Base-by-base conservation (phyloP, 2,329 filamentous ascomycete genomes). In the Thielaviopsis ethacetica region DNA sequence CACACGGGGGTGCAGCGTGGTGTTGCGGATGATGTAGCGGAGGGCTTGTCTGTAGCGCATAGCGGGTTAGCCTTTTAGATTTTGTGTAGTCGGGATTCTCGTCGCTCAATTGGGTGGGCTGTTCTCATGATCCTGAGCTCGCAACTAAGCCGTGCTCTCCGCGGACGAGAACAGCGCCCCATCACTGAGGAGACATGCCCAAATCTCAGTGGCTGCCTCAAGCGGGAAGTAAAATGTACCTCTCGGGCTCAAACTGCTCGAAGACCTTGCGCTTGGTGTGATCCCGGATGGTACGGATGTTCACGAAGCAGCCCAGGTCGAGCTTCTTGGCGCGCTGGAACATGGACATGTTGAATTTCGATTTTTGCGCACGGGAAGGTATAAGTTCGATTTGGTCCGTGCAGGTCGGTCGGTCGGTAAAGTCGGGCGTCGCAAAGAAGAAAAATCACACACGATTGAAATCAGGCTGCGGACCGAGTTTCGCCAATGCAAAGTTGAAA, bases 181-280 rank as follows among this genome's bases (percentile, higher is more conserved):
- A 10, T 4, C 5, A 27, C 10, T 17, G 10, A 53, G 34, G 17
- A 19, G 2, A 53, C 15, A 19, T 10, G 17, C 24, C 5, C 15
- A 38, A 47, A 21, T 22, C 24, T n/a, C 12, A 12, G 13, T 34
- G 10, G 2, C 3, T 10, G 10, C 2, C 30, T 34, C 6, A 2
- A 34, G 17, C 5, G 30, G 5, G 5, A 52, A 52, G 12, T 9
- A 47, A 17, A 24, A 47, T 64, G 63, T 76, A 94, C 91, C 91
- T 85, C 74, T 96, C 86, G 4, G 90, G 82, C 75, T 98, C 93
- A 68, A 85, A 76, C 69, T 89, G 78, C 68, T 86, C 86, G 68
- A 91, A 96, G 61, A 90, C 88, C 75, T 94, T 91, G 67, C 93
- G 86, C 81, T 97, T 98, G 59, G 90, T 91, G 75, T 97, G 89